Percentiles rank a stretch among this genome's conserved stretches.
Evolutionary conservation across 495 filamentous ascomycete species (phyloP).

Genomic region (Tuber borchii): DNA sequence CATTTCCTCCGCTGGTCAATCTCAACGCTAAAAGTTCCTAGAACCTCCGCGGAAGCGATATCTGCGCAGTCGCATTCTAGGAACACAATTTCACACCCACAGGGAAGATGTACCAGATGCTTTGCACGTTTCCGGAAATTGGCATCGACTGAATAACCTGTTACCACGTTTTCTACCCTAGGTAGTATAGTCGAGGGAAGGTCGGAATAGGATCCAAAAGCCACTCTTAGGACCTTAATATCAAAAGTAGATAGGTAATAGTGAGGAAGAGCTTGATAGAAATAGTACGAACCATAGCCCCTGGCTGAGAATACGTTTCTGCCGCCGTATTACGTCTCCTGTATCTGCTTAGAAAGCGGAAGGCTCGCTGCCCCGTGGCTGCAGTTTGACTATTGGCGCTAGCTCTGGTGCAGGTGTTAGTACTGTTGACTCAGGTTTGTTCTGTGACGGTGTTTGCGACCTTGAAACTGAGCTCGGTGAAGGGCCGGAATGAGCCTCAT

Average conservation of each 20-base stretch:
- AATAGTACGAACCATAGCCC: slow-evolving; percentile 57
- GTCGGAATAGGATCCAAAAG: slow-evolving; percentile 71
- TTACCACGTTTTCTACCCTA: slow-evolving; percentile 83
- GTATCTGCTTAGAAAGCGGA: slow-evolving; percentile 46
- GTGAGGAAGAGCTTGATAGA: slow-evolving; percentile 84
- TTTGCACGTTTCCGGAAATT: slow-evolving; percentile 78
- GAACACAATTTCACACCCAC: slow-evolving; percentile 88
- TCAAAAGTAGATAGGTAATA: slow-evolving; percentile 91
- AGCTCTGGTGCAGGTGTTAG: neutral
- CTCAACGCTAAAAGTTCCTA: slow-evolving; percentile 66
- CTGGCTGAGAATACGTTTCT: neutral
- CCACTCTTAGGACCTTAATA: slow-evolving; percentile 86
- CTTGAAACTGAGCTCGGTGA: slow-evolving; percentile 16
- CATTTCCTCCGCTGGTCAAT: slow-evolving; percentile 70
- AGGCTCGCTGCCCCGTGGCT: slow-evolving; percentile 37
- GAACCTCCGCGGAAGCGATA: slow-evolving; percentile 65
- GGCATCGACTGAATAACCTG: slow-evolving; percentile 85
- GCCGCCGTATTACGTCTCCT: slow-evolving; percentile 2
- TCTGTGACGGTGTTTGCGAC: slow-evolving; percentile 13
- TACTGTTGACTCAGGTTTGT: slow-evolving; percentile 13
- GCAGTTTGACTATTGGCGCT: slow-evolving; percentile 29
- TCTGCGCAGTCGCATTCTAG: slow-evolving; percentile 97
- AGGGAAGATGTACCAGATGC: slow-evolving; percentile 83
- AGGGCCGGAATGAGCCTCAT: slow-evolving; percentile 40
- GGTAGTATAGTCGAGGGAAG: slow-evolving; percentile 90